Evolutionary conservation across 2,329 filamentous ascomycete species (phyloP).

Genomic region (Rhynchosporium agropyri): DNA sequence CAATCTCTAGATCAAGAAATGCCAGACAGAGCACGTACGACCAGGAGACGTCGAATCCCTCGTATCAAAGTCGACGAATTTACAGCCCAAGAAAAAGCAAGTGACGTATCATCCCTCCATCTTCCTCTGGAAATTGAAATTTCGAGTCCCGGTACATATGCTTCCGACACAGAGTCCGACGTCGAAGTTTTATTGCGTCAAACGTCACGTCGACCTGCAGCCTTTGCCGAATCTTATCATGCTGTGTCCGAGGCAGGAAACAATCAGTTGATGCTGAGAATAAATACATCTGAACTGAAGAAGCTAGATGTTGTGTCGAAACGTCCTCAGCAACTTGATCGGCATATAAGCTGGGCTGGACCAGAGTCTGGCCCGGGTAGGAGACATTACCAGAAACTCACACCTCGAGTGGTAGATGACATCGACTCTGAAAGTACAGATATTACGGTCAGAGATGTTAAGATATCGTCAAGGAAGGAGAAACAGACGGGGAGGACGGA

Average conservation of each 20-base stretch:
- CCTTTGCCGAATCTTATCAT: slow-evolving; percentile 14
- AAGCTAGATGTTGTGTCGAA: not conserved
- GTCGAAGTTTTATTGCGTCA: not conserved
- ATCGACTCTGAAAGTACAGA: slow-evolving; percentile 1
- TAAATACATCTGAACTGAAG: not conserved
- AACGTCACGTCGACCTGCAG: not conserved
- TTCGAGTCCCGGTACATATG: not conserved
- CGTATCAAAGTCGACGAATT: slow-evolving; percentile 13
- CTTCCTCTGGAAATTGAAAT: not conserved
- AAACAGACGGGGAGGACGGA: not conserved
- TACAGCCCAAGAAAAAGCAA: not conserved
- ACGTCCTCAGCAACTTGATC: not conserved
- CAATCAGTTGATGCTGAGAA: slow-evolving; percentile 2
- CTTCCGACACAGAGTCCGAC: not conserved
- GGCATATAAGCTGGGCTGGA: slow-evolving; percentile 7
- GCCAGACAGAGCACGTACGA: not conserved
- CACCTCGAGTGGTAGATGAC: not conserved
- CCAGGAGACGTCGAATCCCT: slow-evolving; percentile 3
- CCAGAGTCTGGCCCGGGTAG: not conserved
- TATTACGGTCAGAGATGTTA: not conserved
- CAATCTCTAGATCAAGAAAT: not conserved
- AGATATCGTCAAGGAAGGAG: too few species aligned
- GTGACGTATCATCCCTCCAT: not conserved
- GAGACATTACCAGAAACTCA: not conserved
- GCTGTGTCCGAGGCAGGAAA: slow-evolving; percentile 8